Evolutionary conservation across 352 stramenopile species (phyloP), one percentile per base, ranked within the genome.

Genomic region (Pythium utonaiense): DNA sequence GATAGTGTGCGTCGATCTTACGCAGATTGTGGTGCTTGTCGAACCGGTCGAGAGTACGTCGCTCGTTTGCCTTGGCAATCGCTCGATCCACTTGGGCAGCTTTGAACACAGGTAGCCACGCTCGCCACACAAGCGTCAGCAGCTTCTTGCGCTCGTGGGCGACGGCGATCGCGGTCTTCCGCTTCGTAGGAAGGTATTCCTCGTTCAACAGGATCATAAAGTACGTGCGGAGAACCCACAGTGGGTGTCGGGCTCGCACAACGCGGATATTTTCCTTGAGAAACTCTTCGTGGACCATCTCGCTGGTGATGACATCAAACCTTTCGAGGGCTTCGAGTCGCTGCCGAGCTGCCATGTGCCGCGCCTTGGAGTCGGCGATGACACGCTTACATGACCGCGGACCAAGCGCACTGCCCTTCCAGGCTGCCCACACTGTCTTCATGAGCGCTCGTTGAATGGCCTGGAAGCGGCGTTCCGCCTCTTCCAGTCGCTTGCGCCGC

Each of bases 241-340:
- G 40, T 9, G 64, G 44, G 44, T 83, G 69, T 3, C 54, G 49
- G 3, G 60, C 45, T 10, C 79, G 77, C 36, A 89, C 76, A 24
- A 66, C 47, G 4, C 83, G 80, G 52, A 91, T 88, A 56, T 88
- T 89, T 21, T 86, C 83, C 60, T 88, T 89, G 41, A 89, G 67
- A 44, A 91, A 85, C 62, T 93, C 80, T 30, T 88, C 77, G 54
- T 91, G 78, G 27, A 90, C 73, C 80, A 93, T 91, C 56, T 91
- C 83, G 31, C 69, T 53, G 17, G 80, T 89, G 53, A 93, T 79
- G 14, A 91, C 64, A 13, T 86, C 75, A 34, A 90, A 93, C 12
- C 83, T 70, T 6, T 80, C 67, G 36, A 89, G 71, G 1, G 60
- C 48, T 40, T 89, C 77, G n/a, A 93, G 75, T 0, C 77, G 70